Conservation (phyloP, 495 filamentous ascomycete species). For the Aspergillus homomorphus region DNA sequence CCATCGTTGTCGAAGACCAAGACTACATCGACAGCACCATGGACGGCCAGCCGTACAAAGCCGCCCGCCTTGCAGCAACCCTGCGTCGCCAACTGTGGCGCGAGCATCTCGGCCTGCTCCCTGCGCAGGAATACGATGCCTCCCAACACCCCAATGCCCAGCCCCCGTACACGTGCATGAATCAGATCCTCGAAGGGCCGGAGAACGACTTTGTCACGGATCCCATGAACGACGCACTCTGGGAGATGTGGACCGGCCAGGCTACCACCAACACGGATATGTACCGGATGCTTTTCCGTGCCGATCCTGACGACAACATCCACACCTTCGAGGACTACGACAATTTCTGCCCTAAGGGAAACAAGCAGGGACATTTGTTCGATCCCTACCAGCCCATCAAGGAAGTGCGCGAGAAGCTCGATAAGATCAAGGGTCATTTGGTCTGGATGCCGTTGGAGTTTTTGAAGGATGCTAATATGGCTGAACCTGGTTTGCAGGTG, state of each 20-base stretch:
- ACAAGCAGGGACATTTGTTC: slow-evolving; percentile 81
- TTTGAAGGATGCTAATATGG: slow-evolving; percentile 80
- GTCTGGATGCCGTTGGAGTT: slow-evolving; percentile 96
- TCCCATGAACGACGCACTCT: slow-evolving; percentile 74
- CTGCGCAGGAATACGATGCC: slow-evolving; percentile 69
- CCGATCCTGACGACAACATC: slow-evolving; percentile 87
- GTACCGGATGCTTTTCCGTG: slow-evolving; percentile 87
- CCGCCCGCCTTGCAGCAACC: slow-evolving; percentile 72
- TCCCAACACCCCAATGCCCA: slow-evolving; percentile 74
- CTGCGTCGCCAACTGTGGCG: slow-evolving; percentile 86
- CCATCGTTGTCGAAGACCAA: slow-evolving; percentile 87
- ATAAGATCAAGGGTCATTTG: slow-evolving; percentile 79
- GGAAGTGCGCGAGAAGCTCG: slow-evolving; percentile 71
- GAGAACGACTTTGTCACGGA: slow-evolving; percentile 78
- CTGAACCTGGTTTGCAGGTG: slow-evolving; percentile 76
- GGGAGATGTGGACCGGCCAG: slow-evolving; percentile 76
- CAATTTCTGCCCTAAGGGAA: slow-evolving; percentile 60
- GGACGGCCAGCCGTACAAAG: slow-evolving; percentile 72
- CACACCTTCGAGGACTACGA: slow-evolving; percentile 89
- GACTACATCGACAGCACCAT: slow-evolving; percentile 69
- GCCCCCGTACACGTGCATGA: slow-evolving; percentile 71
- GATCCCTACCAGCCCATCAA: slow-evolving; percentile 66
- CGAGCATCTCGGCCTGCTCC: slow-evolving; percentile 84
- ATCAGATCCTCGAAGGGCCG: slow-evolving; percentile 59
- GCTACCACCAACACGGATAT: slow-evolving; percentile 77